phyloP scores from a whole-genome alignment of 352 stramenopile genomes.

The Pythium sp. region DNA sequence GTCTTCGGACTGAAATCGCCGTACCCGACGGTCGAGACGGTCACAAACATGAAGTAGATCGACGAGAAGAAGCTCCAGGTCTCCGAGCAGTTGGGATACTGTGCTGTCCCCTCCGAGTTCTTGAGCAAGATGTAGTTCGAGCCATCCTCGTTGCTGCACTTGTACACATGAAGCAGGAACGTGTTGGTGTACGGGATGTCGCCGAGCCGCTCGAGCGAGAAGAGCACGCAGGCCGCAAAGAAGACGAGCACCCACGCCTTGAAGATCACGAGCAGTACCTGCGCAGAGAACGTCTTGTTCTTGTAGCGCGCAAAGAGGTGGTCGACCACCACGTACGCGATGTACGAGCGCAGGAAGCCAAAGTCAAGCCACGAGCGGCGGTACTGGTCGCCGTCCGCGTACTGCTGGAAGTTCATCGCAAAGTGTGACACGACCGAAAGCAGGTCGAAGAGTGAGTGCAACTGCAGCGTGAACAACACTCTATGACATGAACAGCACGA shows the following conservation, averaged over 20 bases:
- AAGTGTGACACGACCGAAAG: conserved; percentile 84
- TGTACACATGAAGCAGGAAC: conserved; percentile 85
- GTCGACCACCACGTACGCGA: conserved; percentile 79
- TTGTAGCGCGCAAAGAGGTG: conserved; percentile 65
- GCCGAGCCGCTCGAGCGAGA: conserved; percentile 81
- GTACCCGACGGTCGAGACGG: conserved; percentile 84
- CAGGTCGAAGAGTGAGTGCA: conserved; percentile 80
- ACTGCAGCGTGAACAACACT: conserved; percentile 53
- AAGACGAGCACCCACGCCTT: conserved; percentile 79
- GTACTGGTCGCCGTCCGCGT: conserved; percentile 41
- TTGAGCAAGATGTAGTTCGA: conserved; percentile 47
- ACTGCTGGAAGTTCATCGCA: conserved; percentile 68
- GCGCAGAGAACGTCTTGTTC: conserved; percentile 79
- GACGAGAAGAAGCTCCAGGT: conserved; percentile 87
- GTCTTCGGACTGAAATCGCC: conserved; percentile 86
- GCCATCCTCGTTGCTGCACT: conserved; percentile 58
- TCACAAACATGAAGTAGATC: conserved; percentile 90
- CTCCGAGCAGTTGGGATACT: conserved; percentile 61
- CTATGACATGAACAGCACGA: conserved; percentile 19
- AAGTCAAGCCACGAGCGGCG: conserved; percentile 85
- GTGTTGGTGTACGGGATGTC: conserved; percentile 80
- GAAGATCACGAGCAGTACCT: conserved; percentile 77
- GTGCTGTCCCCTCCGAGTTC: conserved; percentile 44
- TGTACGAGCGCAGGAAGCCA: conserved; percentile 81
- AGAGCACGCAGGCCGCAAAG: conserved; percentile 78